Base-by-base conservation (phyloP, 768 basidiomycete species). In the Thelephora ganbajun region DNA sequence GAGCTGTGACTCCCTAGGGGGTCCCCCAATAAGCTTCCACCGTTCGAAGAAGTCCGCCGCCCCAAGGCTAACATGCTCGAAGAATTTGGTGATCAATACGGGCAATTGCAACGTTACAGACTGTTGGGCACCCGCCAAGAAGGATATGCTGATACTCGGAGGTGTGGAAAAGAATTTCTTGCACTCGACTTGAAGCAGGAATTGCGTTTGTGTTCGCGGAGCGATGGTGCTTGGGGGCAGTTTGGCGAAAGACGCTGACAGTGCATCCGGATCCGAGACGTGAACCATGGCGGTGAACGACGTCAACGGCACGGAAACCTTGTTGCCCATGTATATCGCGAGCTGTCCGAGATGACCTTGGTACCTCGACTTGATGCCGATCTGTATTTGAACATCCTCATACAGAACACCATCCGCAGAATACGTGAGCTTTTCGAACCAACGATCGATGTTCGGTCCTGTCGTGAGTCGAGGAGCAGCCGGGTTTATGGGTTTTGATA, bases 1-100 rank as follows among this genome's bases (percentile, higher is more conserved):
- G 43, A 66, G 62, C 61, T 99, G 96, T 22, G 85, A 78, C 67
- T 99, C 96, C 44, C 93, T 76, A 23, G 96, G 96, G 11, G 90
- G 72, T 1, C 96, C 96, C 6, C 96, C 96, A 45, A 98, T 98
- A 55, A 96, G 66, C 63, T 91, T 93, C 96, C 96, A 99, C 45
- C 96, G 72, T 63, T 97, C 93, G 65, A 98, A 99, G 73, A 98
- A 99, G 55, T 96, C 88, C 0, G 75, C 66, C 51, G 76, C 71
- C 11, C 76, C 79, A 33, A 99, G 75, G 57, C 80, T 83, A 53
- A 97, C 93, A 20, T 88, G 86, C 59, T 96, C 94, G 48, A 98
- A 74, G 64, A 99, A 99, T 63, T 94, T 91, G 35, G 83, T 83
- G 48, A 96, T 57, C 39, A 87, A 76, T 53, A 99, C 77, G 11